Evolutionary conservation across 2,329 filamentous ascomycete genomes (phyloP).

Genomic region (Cladorrhinum sp.): DNA sequence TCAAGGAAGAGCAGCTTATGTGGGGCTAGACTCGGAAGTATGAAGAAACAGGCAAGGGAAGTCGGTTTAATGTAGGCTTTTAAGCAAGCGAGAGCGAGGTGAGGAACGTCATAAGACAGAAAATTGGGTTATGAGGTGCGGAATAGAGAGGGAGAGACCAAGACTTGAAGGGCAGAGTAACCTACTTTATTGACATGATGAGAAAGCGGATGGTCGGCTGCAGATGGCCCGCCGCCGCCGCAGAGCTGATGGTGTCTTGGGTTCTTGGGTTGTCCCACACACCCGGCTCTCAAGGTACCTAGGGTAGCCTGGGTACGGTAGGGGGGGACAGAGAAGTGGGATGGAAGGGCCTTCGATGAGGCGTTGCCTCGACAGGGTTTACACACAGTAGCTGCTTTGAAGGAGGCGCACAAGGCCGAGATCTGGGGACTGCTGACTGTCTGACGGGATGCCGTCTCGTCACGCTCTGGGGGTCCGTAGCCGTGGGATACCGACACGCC

Average conservation of each 20-base stretch:
- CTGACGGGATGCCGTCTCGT: conserved; percentile 4
- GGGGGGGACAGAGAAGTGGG: conserved; percentile 13
- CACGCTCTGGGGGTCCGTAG: not conserved
- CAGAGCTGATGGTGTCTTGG: conserved; percentile 23
- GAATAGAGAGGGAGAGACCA: conserved; percentile 11
- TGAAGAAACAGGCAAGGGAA: conserved; percentile 2
- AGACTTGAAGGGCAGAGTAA: conserved; percentile 22
- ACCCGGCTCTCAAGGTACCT: conserved; percentile 10
- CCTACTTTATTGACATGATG: conserved; percentile 42
- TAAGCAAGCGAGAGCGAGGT: conserved; percentile 13
- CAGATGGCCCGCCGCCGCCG: conserved; percentile 26
- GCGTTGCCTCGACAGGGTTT: conserved; percentile 25
- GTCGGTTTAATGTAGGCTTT: conserved; percentile 8
- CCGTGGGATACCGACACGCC: not conserved
- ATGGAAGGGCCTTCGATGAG: not conserved
- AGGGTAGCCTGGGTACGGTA: conserved; percentile 19
- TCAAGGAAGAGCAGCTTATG: conserved; percentile 8
- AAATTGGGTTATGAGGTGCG: conserved; percentile 2
- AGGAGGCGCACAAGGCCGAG: conserved; percentile 34
- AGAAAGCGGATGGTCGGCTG: conserved; percentile 33
- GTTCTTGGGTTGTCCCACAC: conserved; percentile 25
- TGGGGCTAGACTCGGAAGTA: conserved; percentile 19
- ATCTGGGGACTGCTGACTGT: conserved; percentile 29
- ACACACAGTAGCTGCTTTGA: conserved; percentile 34
- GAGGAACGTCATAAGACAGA: conserved; percentile 19